phyloP scores from a whole-genome alignment of 495 filamentous ascomycete genomes.

The Bombardia bombarda region DNA sequence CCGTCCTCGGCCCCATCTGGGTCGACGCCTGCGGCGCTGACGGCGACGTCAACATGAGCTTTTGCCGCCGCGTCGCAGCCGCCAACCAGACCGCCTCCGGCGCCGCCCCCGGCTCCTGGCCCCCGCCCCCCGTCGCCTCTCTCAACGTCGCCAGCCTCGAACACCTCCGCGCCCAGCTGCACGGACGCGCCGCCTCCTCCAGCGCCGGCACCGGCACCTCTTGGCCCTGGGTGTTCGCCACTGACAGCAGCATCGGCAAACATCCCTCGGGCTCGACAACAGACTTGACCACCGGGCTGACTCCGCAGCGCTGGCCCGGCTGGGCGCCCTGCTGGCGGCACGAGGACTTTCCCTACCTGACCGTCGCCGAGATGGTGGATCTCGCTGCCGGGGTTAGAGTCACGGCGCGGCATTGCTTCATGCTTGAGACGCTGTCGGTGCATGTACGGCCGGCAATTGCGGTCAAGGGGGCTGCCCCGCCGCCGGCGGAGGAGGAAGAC shows the following conservation, averaged over 20 bases:
- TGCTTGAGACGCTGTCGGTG: conserved; percentile 30
- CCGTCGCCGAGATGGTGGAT: conserved; percentile 48
- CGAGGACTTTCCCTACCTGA: conserved; percentile 47
- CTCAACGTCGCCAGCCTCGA: neutral
- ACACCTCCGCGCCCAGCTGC: neutral
- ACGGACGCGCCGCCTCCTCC: too few species aligned
- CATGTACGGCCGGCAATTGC: conserved; percentile 17
- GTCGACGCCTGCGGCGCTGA: conserved; percentile 39
- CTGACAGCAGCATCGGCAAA: neutral
- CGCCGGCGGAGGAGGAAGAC: neutral
- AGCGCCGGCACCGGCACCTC: too few species aligned
- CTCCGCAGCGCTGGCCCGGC: conserved; percentile 4
- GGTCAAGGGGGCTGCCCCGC: conserved; percentile 6
- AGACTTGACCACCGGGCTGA: neutral
- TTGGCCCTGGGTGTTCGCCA: neutral
- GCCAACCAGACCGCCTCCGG: neutral
- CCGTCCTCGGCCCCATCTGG: conserved; percentile 45
- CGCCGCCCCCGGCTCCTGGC: neutral
- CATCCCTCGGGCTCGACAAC: neutral
- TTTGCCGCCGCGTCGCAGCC: conserved; percentile 25
- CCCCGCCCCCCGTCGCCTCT: neutral
- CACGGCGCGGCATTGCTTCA: conserved; percentile 46
- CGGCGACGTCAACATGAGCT: conserved; percentile 37
- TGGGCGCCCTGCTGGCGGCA: conserved; percentile 47
- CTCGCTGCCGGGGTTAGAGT: conserved; percentile 45